Evolutionary conservation across 2,329 filamentous ascomycete genomes (phyloP), one percentile per base, ranked within the genome.

Genomic region (Neonectria neomacrospora): DNA sequence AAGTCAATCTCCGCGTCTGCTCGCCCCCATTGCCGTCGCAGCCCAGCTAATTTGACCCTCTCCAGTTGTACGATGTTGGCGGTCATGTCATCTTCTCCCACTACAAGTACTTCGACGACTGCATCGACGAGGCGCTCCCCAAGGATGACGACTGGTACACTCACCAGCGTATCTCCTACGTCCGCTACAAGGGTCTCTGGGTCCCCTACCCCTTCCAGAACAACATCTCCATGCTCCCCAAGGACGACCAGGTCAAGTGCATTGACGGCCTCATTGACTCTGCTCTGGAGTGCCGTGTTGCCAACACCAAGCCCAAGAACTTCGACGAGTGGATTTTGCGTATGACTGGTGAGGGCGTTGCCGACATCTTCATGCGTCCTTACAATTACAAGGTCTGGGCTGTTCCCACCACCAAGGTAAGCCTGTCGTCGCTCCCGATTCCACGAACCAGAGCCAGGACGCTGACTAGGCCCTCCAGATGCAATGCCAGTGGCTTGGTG

Each of bases 321-420:
- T 99, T 99, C 75, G 96, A 99, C 77, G 94, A 99, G 85, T 98
- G 94, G 94, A 98, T 98, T 76, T 80, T 98, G 74, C 90, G 96
- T 75, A 96, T 91, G 85, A 94, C 91, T 83, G 96, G 96, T 75
- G 84, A 88, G 74, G 95, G 95, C 74, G 87, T 99, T 75, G 95
- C 94, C 71, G 90, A 99, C 80, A 86, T 95, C 74, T 99, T 99
- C 88, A 99, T 99, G 96, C 88, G 96, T 75, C 96, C 96, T 58
- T 99, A 99, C 88, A 99, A 99, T 89, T 99, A 91, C 90, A 99
- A 99, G 85, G 96, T 99, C 78, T 99, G 96, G 96, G 96, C 96
- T 67, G 95, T 98, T 74, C 96, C 96, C 63, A 97, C 95, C 60
- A 97, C 91, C 72, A 97, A 97, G 90, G 93, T 96, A 86, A 75